Conservation (phyloP, 1,139 yeast genomes). For the Petasospora fabianii region DNA sequence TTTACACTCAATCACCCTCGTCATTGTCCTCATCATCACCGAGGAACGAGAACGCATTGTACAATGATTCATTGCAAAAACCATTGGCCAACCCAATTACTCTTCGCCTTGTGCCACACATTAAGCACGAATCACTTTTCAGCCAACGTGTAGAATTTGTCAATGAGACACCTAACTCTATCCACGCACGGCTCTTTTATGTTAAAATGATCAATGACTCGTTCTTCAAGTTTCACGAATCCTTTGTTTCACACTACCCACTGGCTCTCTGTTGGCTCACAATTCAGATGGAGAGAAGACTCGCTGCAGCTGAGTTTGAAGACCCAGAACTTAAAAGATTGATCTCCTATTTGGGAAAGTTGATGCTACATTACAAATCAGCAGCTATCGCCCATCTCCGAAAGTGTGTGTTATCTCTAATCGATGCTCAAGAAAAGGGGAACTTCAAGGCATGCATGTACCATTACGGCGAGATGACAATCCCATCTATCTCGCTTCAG, state of each 20-base stretch:
- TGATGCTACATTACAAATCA: slow-evolving; percentile 11
- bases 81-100: background rate
- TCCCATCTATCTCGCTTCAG: slow-evolving; percentile 19
- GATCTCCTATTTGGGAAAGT: slow-evolving; percentile 5
- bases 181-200: slow-evolving; percentile 12
- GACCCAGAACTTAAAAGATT: slow-evolving; percentile 3
- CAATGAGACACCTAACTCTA: slow-evolving; percentile 11
- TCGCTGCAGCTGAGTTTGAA: slow-evolving; percentile 4
- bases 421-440: slow-evolving; percentile 10
- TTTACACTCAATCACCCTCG: no score
- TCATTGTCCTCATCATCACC: slow-evolving; percentile 5
- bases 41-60: background rate
- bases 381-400: slow-evolving; percentile 12
- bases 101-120: slow-evolving; percentile 14
- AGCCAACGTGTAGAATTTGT: slow-evolving; percentile 6
- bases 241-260: slow-evolving; percentile 12
- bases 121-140: slow-evolving; percentile 18
- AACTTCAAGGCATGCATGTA: slow-evolving; percentile 10
- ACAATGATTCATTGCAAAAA: background rate
- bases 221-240: slow-evolving; percentile 5
- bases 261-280: slow-evolving; percentile 17
- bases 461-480: slow-evolving; percentile 6
- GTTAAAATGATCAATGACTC: slow-evolving; percentile 12
- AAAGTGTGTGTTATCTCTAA: slow-evolving; percentile 7
- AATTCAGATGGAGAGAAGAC: slow-evolving; percentile 17